A percentile compares a stretch with the other conserved stretches of the same genome.
phyloP scores from a whole-genome alignment of 768 basidiomycete genomes.

The Termitomyces sp. region DNA sequence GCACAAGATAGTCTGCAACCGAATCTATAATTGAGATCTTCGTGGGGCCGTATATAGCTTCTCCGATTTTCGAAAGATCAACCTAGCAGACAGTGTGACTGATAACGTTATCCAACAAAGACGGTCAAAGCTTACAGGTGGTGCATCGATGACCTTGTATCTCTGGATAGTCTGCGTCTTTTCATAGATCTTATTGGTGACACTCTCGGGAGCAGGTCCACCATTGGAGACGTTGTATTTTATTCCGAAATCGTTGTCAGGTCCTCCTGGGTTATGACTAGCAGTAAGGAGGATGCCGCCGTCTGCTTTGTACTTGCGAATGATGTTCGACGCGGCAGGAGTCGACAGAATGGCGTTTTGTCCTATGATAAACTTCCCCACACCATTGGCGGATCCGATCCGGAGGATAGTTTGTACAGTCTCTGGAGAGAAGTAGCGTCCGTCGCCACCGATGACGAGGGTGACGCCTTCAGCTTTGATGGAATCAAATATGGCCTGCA shows the following conservation, averaged over 20 bases:
- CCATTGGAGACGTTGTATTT: conserved; percentile 99
- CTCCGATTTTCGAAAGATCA: conserved; percentile 81
- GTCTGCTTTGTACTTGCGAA: conserved; percentile 93
- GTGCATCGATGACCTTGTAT: conserved; percentile 83
- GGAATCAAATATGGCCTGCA: conserved; percentile 91
- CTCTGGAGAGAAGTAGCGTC: conserved; percentile 87
- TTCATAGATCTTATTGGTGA: conserved; percentile 95
- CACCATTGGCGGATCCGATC: conserved; percentile 93
- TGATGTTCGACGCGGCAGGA: conserved; percentile 94
- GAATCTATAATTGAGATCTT: conserved; percentile 92
- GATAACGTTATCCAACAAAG: background rate
- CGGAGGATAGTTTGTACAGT: conserved; percentile 89
- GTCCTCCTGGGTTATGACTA: conserved; percentile 97
- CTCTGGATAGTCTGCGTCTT: conserved; percentile 81
- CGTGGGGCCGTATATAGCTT: conserved; percentile 77
- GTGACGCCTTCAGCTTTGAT: conserved; percentile 79
- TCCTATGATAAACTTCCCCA: conserved; percentile 89
- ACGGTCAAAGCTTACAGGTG: conserved; percentile 52
- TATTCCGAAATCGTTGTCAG: conserved; percentile 98
- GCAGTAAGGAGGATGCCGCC: conserved; percentile 98
- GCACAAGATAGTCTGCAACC: conserved; percentile 80
- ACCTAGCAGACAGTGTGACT: conserved; percentile 43
- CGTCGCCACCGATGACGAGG: conserved; percentile 96
- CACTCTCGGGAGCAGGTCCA: conserved; percentile 93
- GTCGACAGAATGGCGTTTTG: conserved; percentile 92